phyloP scores from a whole-genome alignment of 208 protist species.

The Wallacemonas rigidus region DNA sequence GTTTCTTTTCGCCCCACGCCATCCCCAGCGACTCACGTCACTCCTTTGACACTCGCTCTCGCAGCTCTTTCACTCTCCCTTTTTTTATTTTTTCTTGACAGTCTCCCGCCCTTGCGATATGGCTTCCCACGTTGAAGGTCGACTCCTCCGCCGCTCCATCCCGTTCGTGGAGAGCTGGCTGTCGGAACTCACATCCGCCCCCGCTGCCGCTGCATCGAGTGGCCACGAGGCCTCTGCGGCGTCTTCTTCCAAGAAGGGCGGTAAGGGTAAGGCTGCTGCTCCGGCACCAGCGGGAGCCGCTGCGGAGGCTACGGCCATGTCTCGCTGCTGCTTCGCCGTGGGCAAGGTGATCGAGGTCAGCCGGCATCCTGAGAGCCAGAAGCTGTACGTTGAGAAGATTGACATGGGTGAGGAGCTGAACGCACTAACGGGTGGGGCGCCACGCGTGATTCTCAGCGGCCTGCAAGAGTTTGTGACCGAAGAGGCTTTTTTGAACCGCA shows the following conservation, averaged over 20 bases:
- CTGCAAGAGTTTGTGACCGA: conserved; percentile 84
- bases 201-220: conserved; percentile 23
- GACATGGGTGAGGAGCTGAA: conserved; percentile 89
- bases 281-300: conserved; percentile 11
- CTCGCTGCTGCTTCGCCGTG: conserved; percentile 82
- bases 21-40: too few relatives aligned
- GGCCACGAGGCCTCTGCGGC: conserved; percentile 23
- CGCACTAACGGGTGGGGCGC: conserved; percentile 50
- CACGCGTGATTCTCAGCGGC: conserved; percentile 91
- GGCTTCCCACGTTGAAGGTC: conserved; percentile 64
- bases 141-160: conserved; percentile 73
- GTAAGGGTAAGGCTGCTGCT: conserved; percentile 21
- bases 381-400: conserved; percentile 94
- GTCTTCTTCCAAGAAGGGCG: conserved; percentile 24
- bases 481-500: conserved; percentile 80
- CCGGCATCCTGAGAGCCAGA: conserved; percentile 87
- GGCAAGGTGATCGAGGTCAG: conserved; percentile 88
- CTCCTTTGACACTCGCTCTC: background rate
- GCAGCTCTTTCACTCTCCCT: conserved; percentile 15
- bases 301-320: conserved; percentile 65
- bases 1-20: too few relatives aligned
- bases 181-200: conserved; percentile 44
- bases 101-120: conserved; percentile 15
- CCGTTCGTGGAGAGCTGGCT: conserved; percentile 81
- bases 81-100: conserved; percentile 9